Evolutionary conservation across 2,329 filamentous ascomycete genomes (phyloP), one percentile per base, ranked within the genome.

Genomic region (Sphaerostilbella broomeana): DNA sequence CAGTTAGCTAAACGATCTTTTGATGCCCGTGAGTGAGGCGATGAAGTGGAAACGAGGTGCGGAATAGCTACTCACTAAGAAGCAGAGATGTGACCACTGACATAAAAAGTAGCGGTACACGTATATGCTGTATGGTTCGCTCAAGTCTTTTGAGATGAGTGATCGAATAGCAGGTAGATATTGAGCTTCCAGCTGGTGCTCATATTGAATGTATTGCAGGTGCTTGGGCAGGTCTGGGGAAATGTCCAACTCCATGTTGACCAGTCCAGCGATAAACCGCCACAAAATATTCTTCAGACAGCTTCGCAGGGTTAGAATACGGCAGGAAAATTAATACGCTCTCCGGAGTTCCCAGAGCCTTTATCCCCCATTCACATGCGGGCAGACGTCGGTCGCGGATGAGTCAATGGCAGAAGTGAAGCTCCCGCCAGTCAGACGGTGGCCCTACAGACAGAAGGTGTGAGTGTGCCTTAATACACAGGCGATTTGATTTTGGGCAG

Each of bases 111-210:
- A 98, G 21, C 92, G 81, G 63, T 97, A 98, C 43, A 98, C 92
- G 67, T 98, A 98, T 59, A 98, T 97, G 65, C 90, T 97, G 62
- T 98, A 98, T 2, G 92, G 92, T 62, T 98, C 92, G 51, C 90
- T 97, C 35, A 98, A 74, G 59, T 97, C 92, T 55, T 90, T 94
- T 30, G 89, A 92, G 55, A 98, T 98, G 57, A 98, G 68, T 42
- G 89, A 81, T 40, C 90, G 81, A 62, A 98, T 95, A 28, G 87
- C 80, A 24, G 88, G 80, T 28, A 98, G 79, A 58, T 92, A 75
- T 58, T 75, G 60, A 29, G 70, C 63, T 53, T 82, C 79, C 15
- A 81, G 65, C 8, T 61, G 60, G 56, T 81, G 77, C 42, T 77
- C 67, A 53, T 82, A 82, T 52, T 79, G 77, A 22, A 79, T 65